Percentiles rank a stretch among this genome's conserved stretches.
Evolutionary conservation across 805 yeast genomes (phyloP).

Genomic region (Saccharomycopsis babjevae): DNA sequence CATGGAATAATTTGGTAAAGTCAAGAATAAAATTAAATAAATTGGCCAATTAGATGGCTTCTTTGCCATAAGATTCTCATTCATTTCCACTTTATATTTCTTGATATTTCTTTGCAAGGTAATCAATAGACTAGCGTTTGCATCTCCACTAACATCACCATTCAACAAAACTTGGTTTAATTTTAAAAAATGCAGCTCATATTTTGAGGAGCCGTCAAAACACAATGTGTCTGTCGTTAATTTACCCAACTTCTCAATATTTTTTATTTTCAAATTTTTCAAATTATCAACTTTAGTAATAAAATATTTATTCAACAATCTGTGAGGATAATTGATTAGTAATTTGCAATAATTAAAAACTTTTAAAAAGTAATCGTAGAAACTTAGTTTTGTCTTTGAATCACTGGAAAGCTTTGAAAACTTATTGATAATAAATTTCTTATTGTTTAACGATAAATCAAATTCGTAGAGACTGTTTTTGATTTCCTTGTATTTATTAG

Average conservation of each 20-base stretch:
- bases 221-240: constrained; percentile 27
- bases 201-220: constrained; percentile 7
- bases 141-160: background rate
- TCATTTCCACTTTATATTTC: background rate
- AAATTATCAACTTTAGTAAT: constrained; percentile 21
- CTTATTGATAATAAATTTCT: background rate
- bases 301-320: constrained; percentile 25
- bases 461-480: background rate
- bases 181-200: background rate
- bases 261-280: constrained; percentile 21
- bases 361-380: background rate
- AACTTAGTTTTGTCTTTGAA: background rate
- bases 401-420: background rate
- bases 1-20: background rate
- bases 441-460: background rate
- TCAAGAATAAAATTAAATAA: background rate
- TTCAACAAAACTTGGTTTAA: background rate
- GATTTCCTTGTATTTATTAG: background rate
- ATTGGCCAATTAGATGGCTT: background rate
- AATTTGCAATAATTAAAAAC: constrained; percentile 15
- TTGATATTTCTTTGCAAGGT: background rate
- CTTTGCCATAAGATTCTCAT: background rate
- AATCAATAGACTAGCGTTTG: background rate
- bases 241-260: constrained; percentile 30
- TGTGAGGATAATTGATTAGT: constrained; percentile 25